Conservation (phyloP, 1,284 basidiomycete species). For the Cutaneotrichosporon sp. region DNA sequence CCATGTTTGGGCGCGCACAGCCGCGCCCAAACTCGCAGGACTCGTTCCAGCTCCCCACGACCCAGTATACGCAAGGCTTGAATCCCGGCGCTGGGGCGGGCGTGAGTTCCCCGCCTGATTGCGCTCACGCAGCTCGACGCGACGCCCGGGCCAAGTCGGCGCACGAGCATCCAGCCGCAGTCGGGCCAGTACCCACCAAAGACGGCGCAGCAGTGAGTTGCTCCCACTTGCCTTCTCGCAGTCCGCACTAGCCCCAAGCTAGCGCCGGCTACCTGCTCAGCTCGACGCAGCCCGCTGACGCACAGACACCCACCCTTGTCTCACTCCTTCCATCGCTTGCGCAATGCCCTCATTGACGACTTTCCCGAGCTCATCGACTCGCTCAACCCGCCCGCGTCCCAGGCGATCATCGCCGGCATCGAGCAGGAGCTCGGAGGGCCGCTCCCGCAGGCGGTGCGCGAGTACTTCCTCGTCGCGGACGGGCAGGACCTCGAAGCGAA, state of each 20-base stretch:
- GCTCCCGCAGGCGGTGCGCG: conserved; percentile 74
- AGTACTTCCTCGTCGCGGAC: conserved; percentile 78
- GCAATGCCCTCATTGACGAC: conserved; percentile 70
- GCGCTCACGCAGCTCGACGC: conserved; percentile 1
- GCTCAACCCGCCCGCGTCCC: conserved; percentile 79
- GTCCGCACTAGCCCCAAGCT: too few relatives aligned
- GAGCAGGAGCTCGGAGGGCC: conserved; percentile 79
- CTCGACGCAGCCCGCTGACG: neutral
- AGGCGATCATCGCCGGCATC: conserved; percentile 70
- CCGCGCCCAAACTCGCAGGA: conserved; percentile 6
- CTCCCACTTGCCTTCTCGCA: neutral
- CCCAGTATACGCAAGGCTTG: conserved; percentile 3
- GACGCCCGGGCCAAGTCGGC: conserved; percentile 7
- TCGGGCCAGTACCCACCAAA: conserved; percentile 7
- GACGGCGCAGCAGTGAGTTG: conserved; percentile 3
- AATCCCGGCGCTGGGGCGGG: neutral
- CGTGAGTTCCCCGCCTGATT: neutral
- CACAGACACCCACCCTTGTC: conserved; percentile 65
- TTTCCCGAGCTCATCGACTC: conserved; percentile 90
- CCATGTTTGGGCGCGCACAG: conserved; percentile 30
- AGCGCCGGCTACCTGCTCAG: too few relatives aligned
- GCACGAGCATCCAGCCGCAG: conserved; percentile 10
- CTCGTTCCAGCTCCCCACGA: conserved; percentile 24
- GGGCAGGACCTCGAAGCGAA: conserved; percentile 82
- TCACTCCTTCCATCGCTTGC: conserved; percentile 76